A percentile compares a stretch with the other conserved stretches of the same genome.
Conservation (phyloP, 257 asterid species). For the Nicotiana attenuata region DNA sequence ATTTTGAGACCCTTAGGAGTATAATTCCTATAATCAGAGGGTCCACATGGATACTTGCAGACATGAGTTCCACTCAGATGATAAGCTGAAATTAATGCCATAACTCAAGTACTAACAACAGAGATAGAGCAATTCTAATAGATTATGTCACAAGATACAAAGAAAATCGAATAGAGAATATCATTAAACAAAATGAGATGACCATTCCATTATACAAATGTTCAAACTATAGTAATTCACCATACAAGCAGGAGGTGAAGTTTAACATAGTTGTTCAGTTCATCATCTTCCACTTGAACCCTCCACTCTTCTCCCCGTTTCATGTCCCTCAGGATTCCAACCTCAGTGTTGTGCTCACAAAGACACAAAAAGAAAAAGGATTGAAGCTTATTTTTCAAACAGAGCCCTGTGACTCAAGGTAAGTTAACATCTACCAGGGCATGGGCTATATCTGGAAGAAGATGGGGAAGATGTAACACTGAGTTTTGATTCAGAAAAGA, state of each 20-base stretch:
- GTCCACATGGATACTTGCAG: conserved; percentile 18
- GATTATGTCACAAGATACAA: no score
- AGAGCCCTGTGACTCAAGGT: background rate
- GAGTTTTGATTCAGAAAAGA: background rate
- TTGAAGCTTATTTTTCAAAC: background rate
- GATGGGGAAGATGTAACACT: background rate
- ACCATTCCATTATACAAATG: background rate
- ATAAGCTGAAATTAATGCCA: conserved; percentile 20
- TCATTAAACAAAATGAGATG: no score
- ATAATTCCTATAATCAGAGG: conserved; percentile 12
- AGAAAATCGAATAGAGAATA: no score
- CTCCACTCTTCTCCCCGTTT: background rate
- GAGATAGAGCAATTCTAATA: no score
- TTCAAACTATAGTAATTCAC: background rate
- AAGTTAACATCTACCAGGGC: background rate
- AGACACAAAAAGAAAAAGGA: background rate
- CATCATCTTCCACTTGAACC: background rate
- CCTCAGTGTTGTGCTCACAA: background rate
- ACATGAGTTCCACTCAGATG: conserved; percentile 21
- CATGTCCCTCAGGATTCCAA: background rate
- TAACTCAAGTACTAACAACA: conserved; percentile 20
- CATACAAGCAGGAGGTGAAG: background rate
- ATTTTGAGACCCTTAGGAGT: conserved; percentile 10
- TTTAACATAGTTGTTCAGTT: background rate
- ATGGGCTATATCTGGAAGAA: background rate